Base-by-base conservation (phyloP, 176 grass and related monocot species). In the Musa beccarii region DNA sequence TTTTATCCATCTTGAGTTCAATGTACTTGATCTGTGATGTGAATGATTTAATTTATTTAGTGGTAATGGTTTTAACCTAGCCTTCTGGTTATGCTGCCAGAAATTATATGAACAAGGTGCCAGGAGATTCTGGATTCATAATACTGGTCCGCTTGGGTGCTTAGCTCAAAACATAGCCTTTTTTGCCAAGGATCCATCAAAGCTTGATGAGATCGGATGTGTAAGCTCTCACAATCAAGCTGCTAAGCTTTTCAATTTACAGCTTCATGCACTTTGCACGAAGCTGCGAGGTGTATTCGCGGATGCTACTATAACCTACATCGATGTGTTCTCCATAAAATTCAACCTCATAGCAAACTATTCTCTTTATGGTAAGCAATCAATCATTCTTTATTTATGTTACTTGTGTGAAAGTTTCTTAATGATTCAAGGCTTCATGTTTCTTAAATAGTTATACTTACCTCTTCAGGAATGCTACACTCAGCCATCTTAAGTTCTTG, bases 91-190 rank as follows among this genome's bases (percentile, higher is more conserved):
- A 74, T 77, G n/a, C 34, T 56, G 66, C 1, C 88, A 99, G 95
- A 87, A 87, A 69, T 68, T 99, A 70, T 90, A 99, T 63, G 82
- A 89, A 28, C 81, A 92, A 87, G 95, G 95, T 89, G 95, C 90
- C 22, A 89, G 95, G 79, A 94, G 89, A 73, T 99, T 99, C 86
- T 99, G 95, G 95, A 99, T 99, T 85, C 95, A 99, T 76, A 99
- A 99, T 74, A 99, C 90, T 49, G 90, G 90, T 64, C 95, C 95
- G 71, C 90, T 99, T 0, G 95, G 95, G 13, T 99, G 95, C 86
- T 85, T 99, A 80, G 80, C 95, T 84, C 86, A 99, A 85, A 99
- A 99, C 43, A 79, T 94, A 81, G 90, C 52, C 49, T 22, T 79
- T 71, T 99, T 93, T 54, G 95, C 88, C 53, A 91, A 92, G 89